Evolutionary conservation across 352 stramenopile genomes (phyloP).

Genomic region (Phytophthora tentaculata): DNA sequence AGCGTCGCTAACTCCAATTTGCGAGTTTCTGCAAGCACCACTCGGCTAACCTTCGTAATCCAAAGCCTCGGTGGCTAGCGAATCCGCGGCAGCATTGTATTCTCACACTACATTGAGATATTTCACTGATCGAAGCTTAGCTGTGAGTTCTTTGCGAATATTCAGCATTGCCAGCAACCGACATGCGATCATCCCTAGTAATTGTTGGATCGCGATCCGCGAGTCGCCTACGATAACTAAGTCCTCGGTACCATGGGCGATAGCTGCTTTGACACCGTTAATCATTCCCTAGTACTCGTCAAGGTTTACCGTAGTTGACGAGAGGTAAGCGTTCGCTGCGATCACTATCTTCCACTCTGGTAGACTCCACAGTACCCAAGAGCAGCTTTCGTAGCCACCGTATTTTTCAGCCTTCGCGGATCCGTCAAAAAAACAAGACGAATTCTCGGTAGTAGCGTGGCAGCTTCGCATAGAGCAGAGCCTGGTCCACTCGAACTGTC

Average conservation of each 20-base stretch:
- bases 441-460: not conserved
- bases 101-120: not conserved
- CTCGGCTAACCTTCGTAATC: not conserved
- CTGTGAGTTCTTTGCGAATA: not conserved
- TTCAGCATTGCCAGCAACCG: not conserved
- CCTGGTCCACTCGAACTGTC: not conserved
- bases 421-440: conserved; percentile 29
- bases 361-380: not conserved
- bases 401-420: conserved; percentile 11
- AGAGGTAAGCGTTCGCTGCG: conserved; percentile 16
- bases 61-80: not conserved
- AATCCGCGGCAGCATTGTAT: not conserved
- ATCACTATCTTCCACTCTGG: conserved; percentile 6
- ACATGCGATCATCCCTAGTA: not conserved
- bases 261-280: not conserved
- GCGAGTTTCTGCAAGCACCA: not conserved
- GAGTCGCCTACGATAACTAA: not conserved
- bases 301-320: conserved; percentile 22
- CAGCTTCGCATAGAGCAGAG: conserved; percentile 1
- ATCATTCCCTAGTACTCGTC: conserved; percentile 25
- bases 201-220: not conserved
- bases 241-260: not conserved
- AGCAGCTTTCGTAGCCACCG: not conserved
- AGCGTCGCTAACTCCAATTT: not conserved
- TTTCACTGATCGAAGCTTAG: not conserved